Base-by-base conservation (phyloP, 208 protist species). In the Herpetomonas muscarum region DNA sequence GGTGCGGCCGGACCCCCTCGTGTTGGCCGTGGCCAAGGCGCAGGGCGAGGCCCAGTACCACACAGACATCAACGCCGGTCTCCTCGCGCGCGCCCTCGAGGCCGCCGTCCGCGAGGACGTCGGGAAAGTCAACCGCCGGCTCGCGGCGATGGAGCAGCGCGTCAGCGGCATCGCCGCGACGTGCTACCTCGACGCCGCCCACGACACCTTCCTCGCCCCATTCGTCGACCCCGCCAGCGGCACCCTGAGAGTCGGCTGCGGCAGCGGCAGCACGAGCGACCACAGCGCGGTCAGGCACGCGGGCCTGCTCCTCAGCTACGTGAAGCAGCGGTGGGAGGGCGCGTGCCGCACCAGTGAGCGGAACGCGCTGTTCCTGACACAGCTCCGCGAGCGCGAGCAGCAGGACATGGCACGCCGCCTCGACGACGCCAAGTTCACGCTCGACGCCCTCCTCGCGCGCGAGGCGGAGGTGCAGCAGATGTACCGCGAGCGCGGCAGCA, bases 391-490 rank as follows among this genome's bases (percentile, higher is more conserved):
- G 28, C 22, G 3, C 13, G 72, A 79, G 45, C 54, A 41, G n/a
- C 15, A 51, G 31, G 60, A 65, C 24, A 79, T 79, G 17, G 49
- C 49, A 22, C 36, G 41, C 32, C 64, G 65, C 19, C 13, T 79
- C 1, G 55, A 79, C 21, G 56, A 49, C 3, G 66, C 61, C 15
- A 45, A 36, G 34, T n/a, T 44, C 9, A 15, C 26, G 15, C 50
- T 79, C 32, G 30, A 21, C 26, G 56, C 45, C 1, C 30, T 66
- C 41, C 49, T 68, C 22, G 28, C 46, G 36, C 52, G 51, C 45
- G 72, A 79, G 52, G 17, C 31, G 29, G 41, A 34, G 12, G 45
- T 79, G 51, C 72, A 79, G 53, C 56, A 61, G 36, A 37, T 50
- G 24, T 79, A 74, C 30, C 72, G 66, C 21, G 21, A 54, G 56